These are phyloP conservation scores for Lachancea thermotolerans DNA, from an alignment of 805 yeast species.

Conservation along the genomic window DNA sequence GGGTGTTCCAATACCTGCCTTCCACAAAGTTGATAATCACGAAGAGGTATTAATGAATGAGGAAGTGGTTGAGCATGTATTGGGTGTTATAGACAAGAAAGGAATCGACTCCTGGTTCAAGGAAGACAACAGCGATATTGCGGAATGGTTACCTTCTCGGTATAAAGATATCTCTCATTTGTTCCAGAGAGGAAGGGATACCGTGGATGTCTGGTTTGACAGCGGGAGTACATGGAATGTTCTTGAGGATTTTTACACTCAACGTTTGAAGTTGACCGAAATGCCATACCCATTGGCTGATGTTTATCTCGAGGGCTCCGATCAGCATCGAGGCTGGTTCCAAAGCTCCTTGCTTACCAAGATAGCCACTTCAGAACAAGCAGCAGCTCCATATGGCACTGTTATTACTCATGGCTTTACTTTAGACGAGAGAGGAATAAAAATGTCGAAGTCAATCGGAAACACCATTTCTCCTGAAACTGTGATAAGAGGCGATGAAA, in stretches of 20 bases:
- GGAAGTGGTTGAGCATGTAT: constrained; percentile 50
- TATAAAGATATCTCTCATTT: constrained; percentile 36
- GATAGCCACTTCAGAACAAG: constrained; percentile 39
- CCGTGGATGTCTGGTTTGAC: constrained; percentile 99
- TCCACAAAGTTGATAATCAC: constrained; percentile 49
- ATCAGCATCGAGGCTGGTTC: constrained; percentile 99
- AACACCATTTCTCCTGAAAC: constrained; percentile 67
- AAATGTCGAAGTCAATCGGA: constrained; percentile 93
- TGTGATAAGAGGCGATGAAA: constrained; percentile 54
- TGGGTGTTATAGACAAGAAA: constrained; percentile 43
- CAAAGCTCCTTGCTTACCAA: constrained; percentile 86
- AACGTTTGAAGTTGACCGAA: constrained; percentile 29
- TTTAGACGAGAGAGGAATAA: constrained; percentile 74
- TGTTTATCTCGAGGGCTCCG: constrained; percentile 93
- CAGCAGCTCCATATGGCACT: constrained; percentile 58
- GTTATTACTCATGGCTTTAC: constrained; percentile 93
- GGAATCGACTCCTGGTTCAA: constrained; percentile 84
- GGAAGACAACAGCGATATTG: constrained; percentile 35
- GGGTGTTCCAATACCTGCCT: constrained; percentile 97
- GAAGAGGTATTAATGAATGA: constrained; percentile 59
- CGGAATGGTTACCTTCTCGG: constrained; percentile 63
- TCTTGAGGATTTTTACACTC: constrained; percentile 30
- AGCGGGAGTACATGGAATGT: constrained; percentile 85
- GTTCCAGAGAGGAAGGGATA: constrained; percentile 68
- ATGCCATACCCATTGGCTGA: constrained; percentile 52